Evolutionary conservation across 169 alveolate genomes (phyloP).

Genomic region (Plasmodium blacklocki): DNA sequence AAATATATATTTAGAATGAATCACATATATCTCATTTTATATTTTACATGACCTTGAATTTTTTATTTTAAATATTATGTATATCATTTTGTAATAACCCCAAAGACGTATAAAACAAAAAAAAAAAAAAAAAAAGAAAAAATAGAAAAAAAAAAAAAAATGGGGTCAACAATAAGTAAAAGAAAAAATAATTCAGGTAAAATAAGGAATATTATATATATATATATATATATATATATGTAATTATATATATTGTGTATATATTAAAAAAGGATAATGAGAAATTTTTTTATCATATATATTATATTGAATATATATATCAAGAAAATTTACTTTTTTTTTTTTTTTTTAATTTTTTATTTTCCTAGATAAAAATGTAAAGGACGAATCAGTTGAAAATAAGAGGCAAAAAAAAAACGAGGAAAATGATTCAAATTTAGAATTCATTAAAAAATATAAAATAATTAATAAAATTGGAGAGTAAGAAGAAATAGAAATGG

Average conservation of each 20-base stretch:
- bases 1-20: too few species aligned
- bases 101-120: too few species aligned
- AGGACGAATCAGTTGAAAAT: conserved; percentile 54
- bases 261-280: too few species aligned
- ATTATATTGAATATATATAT: too few species aligned
- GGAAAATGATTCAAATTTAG: conserved; percentile 70
- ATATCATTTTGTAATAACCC: too few species aligned
- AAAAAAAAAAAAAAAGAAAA: conserved; percentile 3
- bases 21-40: too few species aligned
- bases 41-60: too few species aligned
- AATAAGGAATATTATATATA: background rate
- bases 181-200: conserved; percentile 60
- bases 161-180: conserved; percentile 65
- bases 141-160: conserved; percentile 39
- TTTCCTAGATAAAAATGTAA: conserved; percentile 44
- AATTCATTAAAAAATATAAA: conserved; percentile 69
- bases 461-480: conserved; percentile 75
- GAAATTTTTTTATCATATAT: too few species aligned
- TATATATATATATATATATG: background rate
- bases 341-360: background rate
- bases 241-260: too few species aligned
- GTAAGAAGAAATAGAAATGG: conserved; percentile 12
- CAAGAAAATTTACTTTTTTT: too few species aligned
- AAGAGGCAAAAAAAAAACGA: conserved; percentile 64
- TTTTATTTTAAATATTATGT: too few species aligned